phyloP scores from a whole-genome alignment of 257 asterid species.

The Linaria vulgaris region DNA sequence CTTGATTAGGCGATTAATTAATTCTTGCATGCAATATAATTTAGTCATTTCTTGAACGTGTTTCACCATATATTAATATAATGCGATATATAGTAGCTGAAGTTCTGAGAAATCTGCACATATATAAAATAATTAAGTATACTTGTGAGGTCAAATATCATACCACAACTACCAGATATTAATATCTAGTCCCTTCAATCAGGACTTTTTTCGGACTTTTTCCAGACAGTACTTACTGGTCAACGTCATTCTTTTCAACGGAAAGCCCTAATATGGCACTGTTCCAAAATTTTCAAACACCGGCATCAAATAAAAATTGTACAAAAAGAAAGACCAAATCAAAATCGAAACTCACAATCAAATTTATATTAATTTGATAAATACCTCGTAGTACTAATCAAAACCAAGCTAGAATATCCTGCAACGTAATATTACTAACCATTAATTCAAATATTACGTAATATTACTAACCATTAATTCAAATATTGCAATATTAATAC shows the following conservation, averaged over 20 bases:
- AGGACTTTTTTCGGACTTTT: background rate
- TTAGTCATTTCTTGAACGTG: constrained; percentile 19
- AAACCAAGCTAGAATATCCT: constrained; percentile 10
- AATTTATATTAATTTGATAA: constrained; percentile 3
- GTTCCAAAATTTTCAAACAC: background rate
- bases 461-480: no score
- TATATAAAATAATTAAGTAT: background rate
- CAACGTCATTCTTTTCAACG: constrained; percentile 9
- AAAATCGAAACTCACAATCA: constrained; percentile 26
- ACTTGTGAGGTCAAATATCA: background rate
- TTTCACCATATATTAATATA: constrained; percentile 10
- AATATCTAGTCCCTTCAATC: constrained; percentile 1
- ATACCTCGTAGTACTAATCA: constrained; percentile 1
- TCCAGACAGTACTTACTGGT: background rate
- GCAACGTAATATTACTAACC: background rate
- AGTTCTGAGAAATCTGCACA: constrained; percentile 9
- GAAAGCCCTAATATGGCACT: constrained; percentile 32
- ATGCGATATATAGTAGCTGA: background rate
- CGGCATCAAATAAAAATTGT: background rate
- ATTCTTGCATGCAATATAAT: constrained; percentile 9
- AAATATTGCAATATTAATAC: no score
- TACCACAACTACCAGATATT: background rate
- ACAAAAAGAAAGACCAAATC: background rate
- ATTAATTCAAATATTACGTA: constrained; percentile 3
- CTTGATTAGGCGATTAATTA: background rate